Percentiles rank a stretch among this genome's conserved stretches.
Evolutionary conservation across 2,329 filamentous ascomycete genomes (phyloP).

Genomic region (Chaetomium strumarium): DNA sequence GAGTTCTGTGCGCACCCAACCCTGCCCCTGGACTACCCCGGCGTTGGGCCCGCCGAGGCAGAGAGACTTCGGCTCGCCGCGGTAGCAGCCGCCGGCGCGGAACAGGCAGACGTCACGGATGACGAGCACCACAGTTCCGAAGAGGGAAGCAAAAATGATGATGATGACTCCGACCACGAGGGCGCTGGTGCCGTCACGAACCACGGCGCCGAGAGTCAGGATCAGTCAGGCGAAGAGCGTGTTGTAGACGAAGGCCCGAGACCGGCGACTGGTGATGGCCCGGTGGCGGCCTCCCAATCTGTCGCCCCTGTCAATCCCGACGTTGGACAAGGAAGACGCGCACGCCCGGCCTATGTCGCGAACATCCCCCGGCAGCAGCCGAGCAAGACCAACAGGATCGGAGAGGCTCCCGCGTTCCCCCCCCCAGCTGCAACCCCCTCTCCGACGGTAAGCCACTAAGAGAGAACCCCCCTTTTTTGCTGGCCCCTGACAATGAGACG

Average conservation of each 20-base stretch:
- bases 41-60: constrained; percentile 19
- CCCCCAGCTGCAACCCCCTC: background rate
- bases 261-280: background rate
- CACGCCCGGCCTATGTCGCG: constrained; percentile 5
- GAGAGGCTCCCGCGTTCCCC: background rate
- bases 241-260: no score
- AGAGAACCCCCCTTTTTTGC: no score
- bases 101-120: background rate
- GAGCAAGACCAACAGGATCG: background rate
- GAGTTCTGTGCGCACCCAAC: constrained; percentile 23
- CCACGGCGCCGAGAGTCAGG: background rate
- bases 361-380: background rate
- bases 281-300: background rate
- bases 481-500: background rate
- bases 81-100: background rate
- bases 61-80: background rate
- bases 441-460: background rate
- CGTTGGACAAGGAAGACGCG: background rate
- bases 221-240: no score
- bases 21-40: constrained; percentile 23
- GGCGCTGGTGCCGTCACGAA: background rate
- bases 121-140: background rate
- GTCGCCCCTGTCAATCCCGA: no score
- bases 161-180: background rate
- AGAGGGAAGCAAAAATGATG: background rate